Evolutionary conservation across 495 filamentous ascomycete genomes (phyloP).

Genomic region (Penicillium lividum): DNA sequence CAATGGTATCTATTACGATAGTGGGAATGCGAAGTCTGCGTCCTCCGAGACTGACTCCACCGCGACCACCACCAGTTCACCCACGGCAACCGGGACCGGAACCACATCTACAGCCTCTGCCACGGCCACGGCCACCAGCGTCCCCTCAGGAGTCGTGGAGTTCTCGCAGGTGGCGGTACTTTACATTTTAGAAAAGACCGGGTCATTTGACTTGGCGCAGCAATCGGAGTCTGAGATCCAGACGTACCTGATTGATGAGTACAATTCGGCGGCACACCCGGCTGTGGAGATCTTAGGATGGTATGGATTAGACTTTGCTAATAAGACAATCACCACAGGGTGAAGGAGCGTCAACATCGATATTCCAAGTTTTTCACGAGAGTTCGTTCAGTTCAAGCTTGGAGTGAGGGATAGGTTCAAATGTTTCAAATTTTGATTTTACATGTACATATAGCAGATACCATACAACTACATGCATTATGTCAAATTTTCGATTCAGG

Average conservation of each 20-base stretch:
- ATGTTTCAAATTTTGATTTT: background rate
- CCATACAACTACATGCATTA: background rate
- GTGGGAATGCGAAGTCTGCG: conserved; percentile 1
- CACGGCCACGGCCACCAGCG: conserved; percentile 6
- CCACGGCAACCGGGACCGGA: conserved; percentile 11
- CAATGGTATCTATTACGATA: conserved; percentile 47
- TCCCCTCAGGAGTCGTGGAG: conserved; percentile 33
- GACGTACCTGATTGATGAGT: conserved; percentile 32
- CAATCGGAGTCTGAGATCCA: conserved; percentile 38
- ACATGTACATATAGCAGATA: conserved; percentile 3
- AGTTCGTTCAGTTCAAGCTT: background rate
- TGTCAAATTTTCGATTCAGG: background rate
- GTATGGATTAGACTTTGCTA: conserved; percentile 45
- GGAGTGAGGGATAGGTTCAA: background rate
- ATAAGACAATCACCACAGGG: conserved; percentile 41
- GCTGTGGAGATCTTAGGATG: conserved; percentile 28
- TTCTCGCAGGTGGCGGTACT: conserved; percentile 52
- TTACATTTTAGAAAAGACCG: conserved; percentile 52
- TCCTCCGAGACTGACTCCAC: conserved; percentile 2
- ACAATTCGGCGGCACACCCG: conserved; percentile 23
- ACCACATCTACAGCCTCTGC: conserved; percentile 15
- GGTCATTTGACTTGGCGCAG: conserved; percentile 36
- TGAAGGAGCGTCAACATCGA: conserved; percentile 11
- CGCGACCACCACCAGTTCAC: conserved; percentile 9
- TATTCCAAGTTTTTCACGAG: background rate